Percentiles rank a stretch among this genome's conserved stretches.
phyloP scores from a whole-genome alignment of 257 asterid species.

The Euphrasia confusa region DNA sequence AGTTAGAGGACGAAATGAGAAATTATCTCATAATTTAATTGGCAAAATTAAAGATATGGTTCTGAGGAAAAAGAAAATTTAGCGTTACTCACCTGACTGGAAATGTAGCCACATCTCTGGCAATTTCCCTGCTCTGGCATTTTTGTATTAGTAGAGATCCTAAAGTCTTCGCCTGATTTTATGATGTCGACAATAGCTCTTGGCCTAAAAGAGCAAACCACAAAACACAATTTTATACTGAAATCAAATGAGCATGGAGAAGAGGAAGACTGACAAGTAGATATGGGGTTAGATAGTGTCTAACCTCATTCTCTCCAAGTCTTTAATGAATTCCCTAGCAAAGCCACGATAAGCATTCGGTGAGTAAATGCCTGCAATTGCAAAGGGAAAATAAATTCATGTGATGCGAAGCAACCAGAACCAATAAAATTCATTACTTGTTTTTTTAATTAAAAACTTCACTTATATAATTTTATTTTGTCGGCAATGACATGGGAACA shows the following conservation, averaged over 20 bases:
- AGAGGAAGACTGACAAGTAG: neutral
- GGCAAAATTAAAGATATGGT: too few relatives aligned
- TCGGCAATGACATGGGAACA: too few relatives aligned
- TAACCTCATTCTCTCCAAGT: constrained; percentile 92
- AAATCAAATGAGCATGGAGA: neutral
- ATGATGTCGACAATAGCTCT: constrained; percentile 91
- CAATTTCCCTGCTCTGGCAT: constrained; percentile 98
- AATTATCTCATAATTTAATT: too few relatives aligned
- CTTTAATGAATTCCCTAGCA: constrained; percentile 96
- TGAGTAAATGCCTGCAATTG: constrained; percentile 74
- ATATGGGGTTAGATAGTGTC: neutral
- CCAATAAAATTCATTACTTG: neutral
- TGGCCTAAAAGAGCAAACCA: constrained; percentile 48
- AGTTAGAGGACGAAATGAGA: too few relatives aligned
- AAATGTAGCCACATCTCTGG: constrained; percentile 91
- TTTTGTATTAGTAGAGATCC: constrained; percentile 82
- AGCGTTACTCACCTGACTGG: constrained; percentile 71
- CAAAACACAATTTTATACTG: neutral
- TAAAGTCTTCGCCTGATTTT: constrained; percentile 89
- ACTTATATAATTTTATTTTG: too few relatives aligned
- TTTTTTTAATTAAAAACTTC: too few relatives aligned
- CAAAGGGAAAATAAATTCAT: constrained; percentile 3
- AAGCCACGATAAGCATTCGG: constrained; percentile 99
- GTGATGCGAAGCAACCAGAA: constrained; percentile 5
- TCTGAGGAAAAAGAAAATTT: too few relatives aligned